Evolutionary conservation across 2,329 filamentous ascomycete species (phyloP), one percentile per base, ranked within the genome.

Genomic region (Rhinocladiella mackenziei): DNA sequence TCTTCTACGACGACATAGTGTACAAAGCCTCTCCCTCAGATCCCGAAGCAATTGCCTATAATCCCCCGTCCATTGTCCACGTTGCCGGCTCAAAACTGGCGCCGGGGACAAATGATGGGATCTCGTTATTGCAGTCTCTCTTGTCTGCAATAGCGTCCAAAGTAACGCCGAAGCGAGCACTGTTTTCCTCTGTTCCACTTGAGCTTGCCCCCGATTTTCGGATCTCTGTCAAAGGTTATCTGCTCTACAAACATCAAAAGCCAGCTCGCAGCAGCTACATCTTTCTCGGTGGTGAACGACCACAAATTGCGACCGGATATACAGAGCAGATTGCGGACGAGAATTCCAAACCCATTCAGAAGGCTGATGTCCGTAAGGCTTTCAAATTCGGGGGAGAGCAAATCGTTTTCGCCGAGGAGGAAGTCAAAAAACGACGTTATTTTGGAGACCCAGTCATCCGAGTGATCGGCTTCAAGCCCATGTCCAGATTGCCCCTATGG

Each of bases 1-100:
- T 85, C 45, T 98, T 98, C 65, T 98, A 96, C 64, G 87, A 97
- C 84, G 89, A 96, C 60, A 92, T 98, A 36, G 83, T 97, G 48
- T 97, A 97, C 65, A 84, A 83, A 45, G 77, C 72, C 3, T 70
- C 86, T 23, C 79, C 85, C 3, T 70, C 75, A 8, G 81, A 87
- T 33, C 86, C 87, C 44, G 84, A 84, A 53, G 80, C 78, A 3
- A 75, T 78, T 8, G 68, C 73, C 5, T 71, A 77, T 26, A 64
- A 78, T 7, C 69, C 65, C 6, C 32, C 54, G 7, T 50, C 54
- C 11, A 42, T 55, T 11, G 39, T 46, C 9, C 51, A 53, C 22
- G 69, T 43, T 59, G 77, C 60, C 66, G 74, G 5, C 62, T 59
- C 34, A 39, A 58, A 63, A 44, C 78, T 82, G 35, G 73, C 80